A percentile compares a stretch with the other conserved stretches of the same genome.
Evolutionary conservation across 495 filamentous ascomycete species (phyloP).

Genomic region (Talaromyces trachyspermus): DNA sequence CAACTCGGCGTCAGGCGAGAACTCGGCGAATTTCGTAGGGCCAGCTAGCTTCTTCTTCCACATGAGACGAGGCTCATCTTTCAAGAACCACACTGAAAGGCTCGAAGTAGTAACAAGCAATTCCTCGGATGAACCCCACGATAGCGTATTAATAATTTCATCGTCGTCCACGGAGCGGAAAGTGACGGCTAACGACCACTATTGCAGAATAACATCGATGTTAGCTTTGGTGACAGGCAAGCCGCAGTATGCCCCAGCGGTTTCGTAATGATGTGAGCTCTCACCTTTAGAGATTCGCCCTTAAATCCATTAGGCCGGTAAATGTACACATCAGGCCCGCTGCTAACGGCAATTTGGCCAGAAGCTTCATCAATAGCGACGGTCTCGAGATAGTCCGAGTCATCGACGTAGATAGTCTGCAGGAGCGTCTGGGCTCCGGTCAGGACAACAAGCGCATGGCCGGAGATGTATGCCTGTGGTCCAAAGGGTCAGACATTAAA

Average conservation of each 20-base stretch:
- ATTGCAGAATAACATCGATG: constrained; percentile 8
- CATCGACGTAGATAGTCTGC: constrained; percentile 87
- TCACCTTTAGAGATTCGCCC: constrained; percentile 51
- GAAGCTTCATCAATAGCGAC: constrained; percentile 71
- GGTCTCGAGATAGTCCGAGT: constrained; percentile 60
- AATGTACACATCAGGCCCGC: constrained; percentile 57
- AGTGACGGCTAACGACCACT: constrained; percentile 49
- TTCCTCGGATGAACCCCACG: constrained; percentile 80
- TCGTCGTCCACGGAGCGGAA: constrained; percentile 35
- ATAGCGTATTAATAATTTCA: constrained; percentile 54
- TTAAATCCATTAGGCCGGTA: constrained; percentile 71
- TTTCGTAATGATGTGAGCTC: constrained; percentile 3
- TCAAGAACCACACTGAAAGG: constrained; percentile 63
- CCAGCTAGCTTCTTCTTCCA: constrained; percentile 72
- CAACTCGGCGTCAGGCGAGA: constrained; percentile 79
- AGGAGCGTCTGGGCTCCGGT: constrained; percentile 64
- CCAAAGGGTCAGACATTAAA: not conserved
- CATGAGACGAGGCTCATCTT: constrained; percentile 40
- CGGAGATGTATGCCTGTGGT: constrained; percentile 75
- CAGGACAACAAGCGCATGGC: constrained; percentile 78
- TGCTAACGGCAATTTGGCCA: constrained; percentile 77
- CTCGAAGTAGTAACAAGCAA: constrained; percentile 66
- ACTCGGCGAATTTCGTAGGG: constrained; percentile 64
- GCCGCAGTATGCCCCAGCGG: no score
- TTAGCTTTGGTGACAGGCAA: no score